Percentiles rank a stretch among this genome's conserved stretches.
These are phyloP conservation scores for Wickerhamiella slavikovae DNA, from an alignment of 805 yeast species.

Conservation along the genomic window DNA sequence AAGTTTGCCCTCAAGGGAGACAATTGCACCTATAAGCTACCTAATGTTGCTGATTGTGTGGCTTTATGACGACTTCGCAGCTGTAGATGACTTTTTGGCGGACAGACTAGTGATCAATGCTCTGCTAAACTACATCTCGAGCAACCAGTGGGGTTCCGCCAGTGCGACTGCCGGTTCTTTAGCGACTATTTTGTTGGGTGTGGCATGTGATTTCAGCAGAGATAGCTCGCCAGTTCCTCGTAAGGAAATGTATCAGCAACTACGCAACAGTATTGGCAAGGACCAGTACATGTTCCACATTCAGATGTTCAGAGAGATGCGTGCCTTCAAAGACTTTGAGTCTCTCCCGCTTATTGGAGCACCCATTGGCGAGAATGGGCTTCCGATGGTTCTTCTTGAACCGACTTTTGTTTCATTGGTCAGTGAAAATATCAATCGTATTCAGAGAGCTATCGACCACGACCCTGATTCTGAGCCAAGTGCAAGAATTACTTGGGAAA, in stretches of 20 bases:
- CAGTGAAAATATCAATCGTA: constrained; percentile 47
- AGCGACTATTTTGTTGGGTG: constrained; percentile 50
- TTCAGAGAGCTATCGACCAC: constrained; percentile 48
- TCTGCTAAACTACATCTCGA: constrained; percentile 42
- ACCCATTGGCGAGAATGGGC: constrained; percentile 57
- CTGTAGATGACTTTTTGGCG: constrained; percentile 53
- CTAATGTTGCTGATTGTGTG: constrained; percentile 52
- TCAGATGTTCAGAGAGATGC: constrained; percentile 45
- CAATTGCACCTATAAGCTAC: constrained; percentile 60
- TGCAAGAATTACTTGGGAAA: constrained; percentile 41
- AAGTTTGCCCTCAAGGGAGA: constrained; percentile 39
- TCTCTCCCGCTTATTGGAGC: constrained; percentile 24
- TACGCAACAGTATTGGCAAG: constrained; percentile 56
- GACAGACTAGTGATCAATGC: constrained; percentile 50
- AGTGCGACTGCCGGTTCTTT: constrained; percentile 45
- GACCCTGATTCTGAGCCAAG: constrained; percentile 60
- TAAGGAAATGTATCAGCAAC: constrained; percentile 33
- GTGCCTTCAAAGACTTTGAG: constrained; percentile 30
- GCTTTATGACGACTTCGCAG: constrained; percentile 57
- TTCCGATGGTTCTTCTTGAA: constrained; percentile 67
- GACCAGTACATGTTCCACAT: constrained; percentile 61
- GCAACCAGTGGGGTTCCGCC: constrained; percentile 22
- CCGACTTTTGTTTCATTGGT: constrained; percentile 40
- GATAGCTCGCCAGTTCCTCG: constrained; percentile 36
- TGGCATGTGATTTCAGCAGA: constrained; percentile 56